These are phyloP conservation scores for Penicillium coprophilum DNA, from an alignment of 495 filamentous ascomycete species.

Conservation along the genomic window DNA sequence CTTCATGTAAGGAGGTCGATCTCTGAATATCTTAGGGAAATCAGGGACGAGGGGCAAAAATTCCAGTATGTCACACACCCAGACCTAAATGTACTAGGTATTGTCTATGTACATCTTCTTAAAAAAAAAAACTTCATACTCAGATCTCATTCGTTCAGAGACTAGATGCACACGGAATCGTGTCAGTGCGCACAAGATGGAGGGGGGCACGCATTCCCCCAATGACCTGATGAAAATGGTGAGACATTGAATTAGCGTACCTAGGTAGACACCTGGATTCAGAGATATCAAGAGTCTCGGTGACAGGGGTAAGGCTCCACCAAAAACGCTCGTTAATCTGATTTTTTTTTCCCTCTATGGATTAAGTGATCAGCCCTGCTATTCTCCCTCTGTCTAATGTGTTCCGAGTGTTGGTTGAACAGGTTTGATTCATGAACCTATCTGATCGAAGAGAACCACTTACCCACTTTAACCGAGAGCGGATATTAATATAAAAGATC, in stretches of 20 bases:
- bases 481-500: not conserved
- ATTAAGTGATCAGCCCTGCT: not conserved
- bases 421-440: not conserved
- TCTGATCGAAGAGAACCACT: not conserved
- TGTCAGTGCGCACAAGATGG: slow-evolving; percentile 29
- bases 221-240: slow-evolving; percentile 5
- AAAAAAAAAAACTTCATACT: slow-evolving; percentile 2
- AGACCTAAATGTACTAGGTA: not conserved
- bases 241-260: slow-evolving; percentile 7
- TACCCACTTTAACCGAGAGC: not conserved
- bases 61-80: not conserved
- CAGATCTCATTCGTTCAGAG: not conserved
- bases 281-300: not conserved
- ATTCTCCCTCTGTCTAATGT: not conserved
- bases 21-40: not conserved
- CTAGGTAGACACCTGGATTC: not conserved
- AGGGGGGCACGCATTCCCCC: slow-evolving; percentile 17
- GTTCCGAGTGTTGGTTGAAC: not conserved
- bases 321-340: not conserved
- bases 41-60: slow-evolving; percentile 8
- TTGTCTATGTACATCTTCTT: not conserved
- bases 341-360: no score
- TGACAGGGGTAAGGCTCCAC: not conserved
- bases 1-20: slow-evolving; percentile 15
- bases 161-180: not conserved